Conservation (phyloP, 306 rosid genomes). For the Rosa multiflora region DNA sequence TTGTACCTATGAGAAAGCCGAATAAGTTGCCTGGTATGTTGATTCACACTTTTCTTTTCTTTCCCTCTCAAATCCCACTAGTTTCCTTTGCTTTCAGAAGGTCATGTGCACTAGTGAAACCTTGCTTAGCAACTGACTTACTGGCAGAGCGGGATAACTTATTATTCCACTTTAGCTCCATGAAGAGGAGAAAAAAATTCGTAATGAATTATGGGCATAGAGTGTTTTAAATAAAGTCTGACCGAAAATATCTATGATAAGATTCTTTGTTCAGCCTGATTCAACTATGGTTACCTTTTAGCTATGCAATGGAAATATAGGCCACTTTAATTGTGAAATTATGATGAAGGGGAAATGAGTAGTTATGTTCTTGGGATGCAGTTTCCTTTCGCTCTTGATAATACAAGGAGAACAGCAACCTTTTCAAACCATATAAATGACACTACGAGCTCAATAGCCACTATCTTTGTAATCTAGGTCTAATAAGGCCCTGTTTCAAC, state of each 20-base stretch:
- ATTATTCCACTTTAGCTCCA: too few species aligned
- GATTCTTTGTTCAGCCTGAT: background rate
- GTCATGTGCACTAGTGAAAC: background rate
- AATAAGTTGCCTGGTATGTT: constrained; percentile 87
- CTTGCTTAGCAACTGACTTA: background rate
- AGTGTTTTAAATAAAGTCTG: background rate
- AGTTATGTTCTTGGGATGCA: background rate
- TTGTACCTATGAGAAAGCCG: constrained; percentile 98
- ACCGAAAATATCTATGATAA: background rate
- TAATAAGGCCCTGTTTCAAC: background rate
- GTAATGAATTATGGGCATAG: background rate
- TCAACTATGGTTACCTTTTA: background rate
- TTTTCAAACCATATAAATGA: background rate
- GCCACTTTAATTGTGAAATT: background rate
- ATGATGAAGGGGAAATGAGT: background rate
- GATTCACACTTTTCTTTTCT: background rate
- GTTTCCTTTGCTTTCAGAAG: background rate
- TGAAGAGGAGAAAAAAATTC: background rate
- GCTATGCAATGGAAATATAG: background rate
- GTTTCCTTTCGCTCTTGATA: background rate
- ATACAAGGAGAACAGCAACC: constrained; percentile 1
- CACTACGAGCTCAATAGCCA: background rate
- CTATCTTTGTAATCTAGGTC: background rate
- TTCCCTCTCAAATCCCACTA: background rate
- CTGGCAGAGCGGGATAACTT: background rate